phyloP scores from a whole-genome alignment of 257 asterid species.

The Solanum chaucha region DNA sequence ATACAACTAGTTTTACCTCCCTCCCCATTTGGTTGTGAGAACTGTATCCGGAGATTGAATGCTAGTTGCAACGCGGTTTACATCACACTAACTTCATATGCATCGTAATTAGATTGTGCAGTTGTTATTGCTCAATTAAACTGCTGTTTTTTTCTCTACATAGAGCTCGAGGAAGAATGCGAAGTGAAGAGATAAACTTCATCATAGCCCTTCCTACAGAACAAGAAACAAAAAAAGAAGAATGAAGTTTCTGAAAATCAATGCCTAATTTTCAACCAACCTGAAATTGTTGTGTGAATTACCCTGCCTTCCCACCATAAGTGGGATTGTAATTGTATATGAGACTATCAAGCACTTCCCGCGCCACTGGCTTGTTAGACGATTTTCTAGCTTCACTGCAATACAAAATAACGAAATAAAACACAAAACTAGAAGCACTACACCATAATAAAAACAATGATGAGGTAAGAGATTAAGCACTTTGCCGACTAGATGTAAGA shows the following conservation, averaged over 20 bases:
- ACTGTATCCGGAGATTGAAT: too few relatives aligned
- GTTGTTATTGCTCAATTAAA: neutral
- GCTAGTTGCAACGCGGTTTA: neutral
- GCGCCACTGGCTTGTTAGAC: conserved; percentile 52
- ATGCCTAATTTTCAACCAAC: neutral
- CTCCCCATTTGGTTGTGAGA: too few relatives aligned
- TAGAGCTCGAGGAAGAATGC: neutral
- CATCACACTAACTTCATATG: neutral
- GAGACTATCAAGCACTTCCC: conserved; percentile 66
- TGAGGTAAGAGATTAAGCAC: too few relatives aligned
- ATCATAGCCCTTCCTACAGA: conserved; percentile 84
- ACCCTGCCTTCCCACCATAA: conserved; percentile 93
- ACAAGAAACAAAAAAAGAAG: neutral
- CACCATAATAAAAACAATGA: too few relatives aligned
- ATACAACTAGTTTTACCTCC: too few relatives aligned
- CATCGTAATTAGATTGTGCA: neutral
- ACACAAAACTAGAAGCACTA: neutral
- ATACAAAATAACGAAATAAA: neutral
- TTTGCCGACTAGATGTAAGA: too few relatives aligned
- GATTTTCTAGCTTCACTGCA: conserved; percentile 92
- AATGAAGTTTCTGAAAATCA: neutral
- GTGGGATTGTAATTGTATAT: conserved; percentile 78
- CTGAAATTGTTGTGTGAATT: neutral
- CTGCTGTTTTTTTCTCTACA: neutral
- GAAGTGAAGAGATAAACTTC: conserved; percentile 76